phyloP scores from a whole-genome alignment of 2,329 filamentous ascomycete species.

The Dactylonectria estremocensis region DNA sequence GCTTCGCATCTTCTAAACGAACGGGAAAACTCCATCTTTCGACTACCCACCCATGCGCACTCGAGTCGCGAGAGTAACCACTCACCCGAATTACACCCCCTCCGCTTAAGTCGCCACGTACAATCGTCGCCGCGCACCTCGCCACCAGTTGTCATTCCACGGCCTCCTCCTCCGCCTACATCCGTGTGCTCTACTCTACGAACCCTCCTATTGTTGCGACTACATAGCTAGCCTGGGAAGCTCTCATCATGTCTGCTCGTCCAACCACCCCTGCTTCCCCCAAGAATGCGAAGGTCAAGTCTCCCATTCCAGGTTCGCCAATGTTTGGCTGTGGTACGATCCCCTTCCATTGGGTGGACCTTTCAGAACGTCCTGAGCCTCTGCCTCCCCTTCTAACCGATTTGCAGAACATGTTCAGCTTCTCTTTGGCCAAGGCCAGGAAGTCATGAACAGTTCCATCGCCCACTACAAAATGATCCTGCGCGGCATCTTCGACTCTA shows the following conservation, averaged over 20 bases:
- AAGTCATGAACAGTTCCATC: conserved; percentile 78
- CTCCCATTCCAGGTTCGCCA: conserved; percentile 70
- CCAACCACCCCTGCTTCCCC: conserved; percentile 68
- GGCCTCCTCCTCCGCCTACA: not conserved
- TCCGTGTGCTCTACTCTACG: not conserved
- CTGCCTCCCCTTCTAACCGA: conserved; percentile 48
- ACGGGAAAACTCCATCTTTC: not conserved
- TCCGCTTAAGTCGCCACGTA: not conserved
- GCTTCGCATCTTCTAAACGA: conserved; percentile 12
- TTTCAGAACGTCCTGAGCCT: conserved; percentile 10
- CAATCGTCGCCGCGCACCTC: conserved; percentile 1
- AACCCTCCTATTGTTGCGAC: conserved; percentile 6
- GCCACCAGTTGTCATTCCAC: not conserved
- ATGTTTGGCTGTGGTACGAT: conserved; percentile 76
- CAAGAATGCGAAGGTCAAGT: conserved; percentile 73
- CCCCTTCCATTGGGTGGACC: conserved; percentile 24
- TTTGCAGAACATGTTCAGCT: conserved; percentile 78
- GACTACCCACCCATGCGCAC: not conserved
- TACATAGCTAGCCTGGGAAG: conserved; percentile 9
- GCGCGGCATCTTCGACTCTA: conserved; percentile 78
- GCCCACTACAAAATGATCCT: conserved; percentile 81
- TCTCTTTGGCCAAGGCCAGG: conserved; percentile 73
- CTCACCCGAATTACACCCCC: not conserved
- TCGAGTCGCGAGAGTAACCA: conserved; percentile 1
- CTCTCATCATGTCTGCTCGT: conserved; percentile 60